Conservation (phyloP, 2,329 filamentous ascomycete species). For the Anthostomella pinea region DNA sequence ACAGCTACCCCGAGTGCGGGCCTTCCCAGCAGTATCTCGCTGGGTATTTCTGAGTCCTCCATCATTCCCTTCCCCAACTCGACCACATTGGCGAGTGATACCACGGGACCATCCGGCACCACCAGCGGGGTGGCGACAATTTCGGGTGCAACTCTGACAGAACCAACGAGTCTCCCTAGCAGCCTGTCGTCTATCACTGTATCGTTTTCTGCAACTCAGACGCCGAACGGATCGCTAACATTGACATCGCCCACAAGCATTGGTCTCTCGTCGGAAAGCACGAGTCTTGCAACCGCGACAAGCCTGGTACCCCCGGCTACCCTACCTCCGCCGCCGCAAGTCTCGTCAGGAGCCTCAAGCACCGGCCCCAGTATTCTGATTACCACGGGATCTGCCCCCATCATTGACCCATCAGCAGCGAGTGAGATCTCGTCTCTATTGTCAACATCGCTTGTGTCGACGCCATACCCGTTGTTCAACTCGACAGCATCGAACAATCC, state of each 20-base stretch:
- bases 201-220: conserved; percentile 2
- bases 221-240: conserved; percentile 8
- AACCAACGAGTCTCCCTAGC: conserved; percentile 3
- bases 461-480: conserved; percentile 13
- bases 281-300: conserved; percentile 4
- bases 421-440: conserved; percentile 7
- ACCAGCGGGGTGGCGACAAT: conserved; percentile 1
- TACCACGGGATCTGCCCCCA: conserved; percentile 7
- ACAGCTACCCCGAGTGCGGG: conserved; percentile 6
- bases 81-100: conserved; percentile 10
- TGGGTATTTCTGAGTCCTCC: conserved; percentile 7
- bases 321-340: no score
- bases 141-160: conserved; percentile 5
- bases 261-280: not conserved
- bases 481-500: conserved; percentile 7
- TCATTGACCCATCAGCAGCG: conserved; percentile 6
- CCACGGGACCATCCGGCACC: conserved; percentile 6
- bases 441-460: conserved; percentile 5
- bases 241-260: conserved; percentile 2
- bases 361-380: not conserved
- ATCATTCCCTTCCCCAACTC: conserved; percentile 22
- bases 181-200: conserved; percentile 3
- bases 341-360: no score
- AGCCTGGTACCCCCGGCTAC: no score
- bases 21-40: conserved; percentile 2